A percentile compares a stretch with the other conserved stretches of the same genome.
Evolutionary conservation across 768 basidiomycete genomes (phyloP).

Genomic region (Russula foetens): DNA sequence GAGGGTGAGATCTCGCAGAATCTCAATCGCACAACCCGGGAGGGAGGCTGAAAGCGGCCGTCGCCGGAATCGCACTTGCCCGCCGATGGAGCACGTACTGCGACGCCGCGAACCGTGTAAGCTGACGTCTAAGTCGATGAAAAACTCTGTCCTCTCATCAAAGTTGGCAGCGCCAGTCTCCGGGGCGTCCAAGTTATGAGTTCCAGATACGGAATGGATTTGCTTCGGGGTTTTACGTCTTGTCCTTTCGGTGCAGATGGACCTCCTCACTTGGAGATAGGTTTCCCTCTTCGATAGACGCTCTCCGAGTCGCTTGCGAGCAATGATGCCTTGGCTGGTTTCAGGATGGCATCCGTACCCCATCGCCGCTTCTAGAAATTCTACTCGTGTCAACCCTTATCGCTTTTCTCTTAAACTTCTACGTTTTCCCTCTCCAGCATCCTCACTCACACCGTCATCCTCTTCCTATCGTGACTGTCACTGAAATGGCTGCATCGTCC

Average conservation of each 20-base stretch:
- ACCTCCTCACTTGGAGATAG: background rate
- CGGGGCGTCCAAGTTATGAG: slow-evolving; percentile 1
- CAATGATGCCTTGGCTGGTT: slow-evolving; percentile 6
- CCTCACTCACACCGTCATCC: background rate
- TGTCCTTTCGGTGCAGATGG: background rate
- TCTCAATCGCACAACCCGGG: slow-evolving; percentile 10
- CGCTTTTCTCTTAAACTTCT: slow-evolving; percentile 13
- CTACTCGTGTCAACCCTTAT: background rate
- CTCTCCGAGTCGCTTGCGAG: slow-evolving; percentile 10
- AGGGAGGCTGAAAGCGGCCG: background rate
- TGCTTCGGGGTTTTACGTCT: slow-evolving; percentile 15
- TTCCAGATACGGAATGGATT: slow-evolving; percentile 13
- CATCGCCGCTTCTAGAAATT: slow-evolving; percentile 11
- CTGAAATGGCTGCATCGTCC: slow-evolving; percentile 1
- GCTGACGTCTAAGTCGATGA: slow-evolving; percentile 17
- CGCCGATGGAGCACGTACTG: slow-evolving; percentile 9
- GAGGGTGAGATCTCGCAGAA: slow-evolving; percentile 14
- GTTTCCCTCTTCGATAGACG: slow-evolving; percentile 4
- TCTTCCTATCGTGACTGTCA: background rate
- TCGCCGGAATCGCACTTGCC: background rate
- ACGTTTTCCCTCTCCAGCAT: background rate
- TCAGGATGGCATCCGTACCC: slow-evolving; percentile 17
- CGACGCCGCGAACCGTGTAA: slow-evolving; percentile 10
- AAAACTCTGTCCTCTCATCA: slow-evolving; percentile 1
- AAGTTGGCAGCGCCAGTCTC: slow-evolving; percentile 7